Evolutionary conservation across 208 protist genomes (phyloP).

Genomic region (Crithidia brevicula): DNA sequence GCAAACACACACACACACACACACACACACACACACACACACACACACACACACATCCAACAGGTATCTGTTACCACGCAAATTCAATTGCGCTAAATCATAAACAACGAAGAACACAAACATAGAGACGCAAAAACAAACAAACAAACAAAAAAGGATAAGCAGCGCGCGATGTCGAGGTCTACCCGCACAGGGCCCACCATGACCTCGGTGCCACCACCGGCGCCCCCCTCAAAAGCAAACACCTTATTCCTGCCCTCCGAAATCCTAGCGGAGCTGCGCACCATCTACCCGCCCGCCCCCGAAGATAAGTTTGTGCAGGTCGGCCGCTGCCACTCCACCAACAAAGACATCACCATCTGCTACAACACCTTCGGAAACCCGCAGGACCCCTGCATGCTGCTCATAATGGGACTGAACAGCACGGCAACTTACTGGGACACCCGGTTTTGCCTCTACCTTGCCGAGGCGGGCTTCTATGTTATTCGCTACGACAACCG

Average conservation of each 20-base stretch:
- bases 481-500: conserved; percentile 85
- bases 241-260: conserved; percentile 15
- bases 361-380: conserved; percentile 82
- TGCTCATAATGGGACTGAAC: conserved; percentile 82
- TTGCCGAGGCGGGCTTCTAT: conserved; percentile 69
- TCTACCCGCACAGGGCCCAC: not conserved
- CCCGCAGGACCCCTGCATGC: conserved; percentile 49
- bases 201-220: conserved; percentile 7
- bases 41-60: not conserved
- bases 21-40: not conserved
- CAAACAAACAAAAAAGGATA: no score
- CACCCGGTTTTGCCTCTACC: conserved; percentile 63
- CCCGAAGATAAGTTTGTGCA: conserved; percentile 39
- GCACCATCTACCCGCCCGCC: conserved; percentile 6
- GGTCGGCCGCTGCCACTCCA: conserved; percentile 66
- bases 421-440: conserved; percentile 73
- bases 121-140: no score
- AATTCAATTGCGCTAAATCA: no score
- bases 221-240: not conserved
- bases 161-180: no score
- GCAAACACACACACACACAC: not conserved
- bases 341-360: conserved; percentile 51
- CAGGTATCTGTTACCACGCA: not conserved
- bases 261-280: conserved; percentile 17
- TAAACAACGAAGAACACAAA: not conserved